Percentiles rank a stretch among this genome's conserved stretches.
Evolutionary conservation across 1,139 yeast genomes (phyloP).

Genomic region (Torulaspora globosa): DNA sequence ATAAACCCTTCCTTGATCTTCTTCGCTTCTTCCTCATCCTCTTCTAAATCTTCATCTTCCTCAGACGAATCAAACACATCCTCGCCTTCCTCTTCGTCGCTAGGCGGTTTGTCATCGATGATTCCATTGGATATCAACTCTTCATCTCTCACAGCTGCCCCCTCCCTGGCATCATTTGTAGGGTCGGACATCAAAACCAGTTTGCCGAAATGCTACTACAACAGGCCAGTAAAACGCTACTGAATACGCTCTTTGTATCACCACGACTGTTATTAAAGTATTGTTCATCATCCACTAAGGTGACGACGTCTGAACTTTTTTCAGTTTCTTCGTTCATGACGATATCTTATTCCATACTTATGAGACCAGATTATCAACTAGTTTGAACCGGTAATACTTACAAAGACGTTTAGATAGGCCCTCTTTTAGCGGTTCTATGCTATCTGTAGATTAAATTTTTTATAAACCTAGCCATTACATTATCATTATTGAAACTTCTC

Average conservation of each 20-base stretch:
- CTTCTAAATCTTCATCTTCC: conserved; percentile 71
- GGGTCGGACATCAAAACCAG: conserved; percentile 13
- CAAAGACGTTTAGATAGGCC: background rate
- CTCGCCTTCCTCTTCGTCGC: conserved; percentile 45
- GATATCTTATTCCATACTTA: background rate
- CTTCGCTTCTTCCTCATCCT: conserved; percentile 69
- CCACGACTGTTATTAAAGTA: background rate
- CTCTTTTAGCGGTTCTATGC: background rate
- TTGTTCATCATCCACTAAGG: background rate
- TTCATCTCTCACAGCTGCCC: conserved; percentile 23
- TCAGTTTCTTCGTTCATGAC: background rate
- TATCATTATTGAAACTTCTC: conserved; percentile 23
- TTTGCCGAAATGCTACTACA: background rate
- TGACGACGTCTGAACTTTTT: background rate
- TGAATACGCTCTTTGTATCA: background rate
- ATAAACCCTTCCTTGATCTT: conserved; percentile 87
- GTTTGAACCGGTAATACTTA: no score
- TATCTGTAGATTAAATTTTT: background rate
- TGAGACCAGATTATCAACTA: no score
- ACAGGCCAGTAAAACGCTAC: background rate
- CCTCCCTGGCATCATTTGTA: conserved; percentile 12
- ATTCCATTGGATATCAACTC: conserved; percentile 35
- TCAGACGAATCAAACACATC: conserved; percentile 65
- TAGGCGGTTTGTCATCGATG: conserved; percentile 30
- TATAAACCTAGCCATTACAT: background rate